Base-by-base conservation (phyloP, 106 monocot genomes). In the Agapanthus africanus region DNA sequence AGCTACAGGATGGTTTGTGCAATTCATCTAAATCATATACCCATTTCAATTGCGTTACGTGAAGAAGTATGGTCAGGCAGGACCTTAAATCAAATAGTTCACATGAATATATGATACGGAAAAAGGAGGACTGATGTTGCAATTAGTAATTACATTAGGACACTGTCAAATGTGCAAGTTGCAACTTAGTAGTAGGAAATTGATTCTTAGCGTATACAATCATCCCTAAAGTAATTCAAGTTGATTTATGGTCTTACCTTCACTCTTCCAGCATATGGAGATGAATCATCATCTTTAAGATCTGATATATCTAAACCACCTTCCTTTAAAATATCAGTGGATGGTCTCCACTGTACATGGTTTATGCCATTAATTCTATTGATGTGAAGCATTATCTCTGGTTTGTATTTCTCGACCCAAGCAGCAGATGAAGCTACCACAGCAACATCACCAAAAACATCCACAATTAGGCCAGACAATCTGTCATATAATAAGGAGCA, bases 361-460 rank as follows among this genome's bases (percentile, higher is more conserved):
- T 72, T 82, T 66, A 91, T 54, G 46, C 56, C 72, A 57, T 40
- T 46, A 59, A 88, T 77, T 70, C 59, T 79, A 67, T 76, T 42
- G 49, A 91, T 68, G 65, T 54, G 66, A 10, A 72, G 75, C 77
- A 86, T 88, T 72, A 97, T 84, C 75, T 80, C 78, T 54, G 70
- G 38, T 82, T 79, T 84, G 73, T 89, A 91, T 75, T 91, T 91
- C 80, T 97, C 95, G 70, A 97, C 91, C 95, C 95, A 97, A 70
- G 95, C 91, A 73, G 95, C 95, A 74, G 95, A 97, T 70, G 95
- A 95, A 77, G 95, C 91, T 52, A 91, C 74, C 15, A 95, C 87
- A 63, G 91, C 88, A 69, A 85, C 80, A 71, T 91, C 81, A 54
- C 86, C 86, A 78, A 97, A 89, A 67, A 97, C 74, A 75, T 97